phyloP scores from a whole-genome alignment of 176 grass and related monocot species.

The Cenchrus americanus region DNA sequence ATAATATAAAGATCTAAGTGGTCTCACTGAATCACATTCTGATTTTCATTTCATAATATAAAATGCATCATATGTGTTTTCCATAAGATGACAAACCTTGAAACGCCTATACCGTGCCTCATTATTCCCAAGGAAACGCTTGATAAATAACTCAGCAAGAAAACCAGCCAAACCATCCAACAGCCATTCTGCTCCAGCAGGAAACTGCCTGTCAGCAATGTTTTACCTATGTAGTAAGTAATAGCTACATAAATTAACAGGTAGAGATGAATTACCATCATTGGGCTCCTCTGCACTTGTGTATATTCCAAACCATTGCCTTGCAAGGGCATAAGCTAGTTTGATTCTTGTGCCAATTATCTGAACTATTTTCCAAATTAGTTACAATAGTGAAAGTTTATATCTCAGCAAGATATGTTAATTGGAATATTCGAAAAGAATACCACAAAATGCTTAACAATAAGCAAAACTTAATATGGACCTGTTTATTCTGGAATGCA shows the following conservation, averaged over 20 bases:
- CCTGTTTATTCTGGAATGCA: background rate
- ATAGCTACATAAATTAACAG: conserved; percentile 33
- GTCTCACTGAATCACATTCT: background rate
- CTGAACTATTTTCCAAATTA: conserved; percentile 65
- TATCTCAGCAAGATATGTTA: conserved; percentile 5
- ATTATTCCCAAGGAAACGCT: conserved; percentile 92
- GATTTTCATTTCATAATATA: conserved; percentile 12
- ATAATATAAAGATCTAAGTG: conserved; percentile 13
- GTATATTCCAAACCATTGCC: conserved; percentile 98
- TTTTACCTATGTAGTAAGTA: conserved; percentile 19
- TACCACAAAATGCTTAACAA: conserved; percentile 29
- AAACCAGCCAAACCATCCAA: conserved; percentile 97
- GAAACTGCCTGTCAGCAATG: conserved; percentile 41
- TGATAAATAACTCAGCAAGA: conserved; percentile 89
- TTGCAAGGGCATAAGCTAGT: conserved; percentile 87
- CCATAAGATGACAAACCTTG: conserved; percentile 61
- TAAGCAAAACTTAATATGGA: conserved; percentile 11
- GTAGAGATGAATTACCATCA: conserved; percentile 65
- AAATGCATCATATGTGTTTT: conserved; percentile 30
- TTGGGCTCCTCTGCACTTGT: conserved; percentile 82
- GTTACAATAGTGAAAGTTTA: conserved; percentile 22
- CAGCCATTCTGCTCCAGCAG: conserved; percentile 80
- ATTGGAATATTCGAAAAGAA: background rate
- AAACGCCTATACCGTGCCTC: conserved; percentile 89
- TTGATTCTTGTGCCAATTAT: conserved; percentile 93